phyloP scores from a whole-genome alignment of 768 basidiomycete species.

The Tephrocybe sp. region DNA sequence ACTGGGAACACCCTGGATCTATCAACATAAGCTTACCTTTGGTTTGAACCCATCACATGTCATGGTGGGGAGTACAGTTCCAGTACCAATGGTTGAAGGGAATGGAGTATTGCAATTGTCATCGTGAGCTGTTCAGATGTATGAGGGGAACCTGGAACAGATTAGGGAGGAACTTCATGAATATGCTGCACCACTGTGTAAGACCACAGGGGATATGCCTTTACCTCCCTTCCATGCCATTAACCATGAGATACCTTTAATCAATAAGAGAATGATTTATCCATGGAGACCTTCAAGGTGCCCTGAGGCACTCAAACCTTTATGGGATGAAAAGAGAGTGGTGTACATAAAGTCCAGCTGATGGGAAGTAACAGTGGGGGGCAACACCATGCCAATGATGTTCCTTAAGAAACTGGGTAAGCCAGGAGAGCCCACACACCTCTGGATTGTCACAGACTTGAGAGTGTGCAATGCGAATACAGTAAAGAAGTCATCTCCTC shows the following conservation, averaged over 20 bases:
- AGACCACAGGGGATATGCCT: constrained; percentile 22
- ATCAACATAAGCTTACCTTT: neutral
- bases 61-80: neutral
- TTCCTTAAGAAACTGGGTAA: constrained; percentile 20
- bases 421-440: constrained; percentile 1
- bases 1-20: neutral
- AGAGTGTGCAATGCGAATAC: constrained; percentile 37
- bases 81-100: constrained; percentile 4
- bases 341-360: constrained; percentile 26
- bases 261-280: constrained; percentile 16
- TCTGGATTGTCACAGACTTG: constrained; percentile 28
- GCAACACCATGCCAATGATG: constrained; percentile 37
- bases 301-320: constrained; percentile 32
- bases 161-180: constrained; percentile 16
- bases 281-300: constrained; percentile 36
- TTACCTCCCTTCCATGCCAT: constrained; percentile 31
- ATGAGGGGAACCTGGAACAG: constrained; percentile 12
- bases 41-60: neutral
- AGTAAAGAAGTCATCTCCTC: constrained; percentile 21
- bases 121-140: constrained; percentile 6
- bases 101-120: constrained; percentile 4
- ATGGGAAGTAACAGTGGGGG: constrained; percentile 28
- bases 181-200: neutral
- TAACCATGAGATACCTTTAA: neutral
- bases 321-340: constrained; percentile 30